phyloP scores from a whole-genome alignment of 495 filamentous ascomycete species.

The Trichocladium uniseriatum region DNA sequence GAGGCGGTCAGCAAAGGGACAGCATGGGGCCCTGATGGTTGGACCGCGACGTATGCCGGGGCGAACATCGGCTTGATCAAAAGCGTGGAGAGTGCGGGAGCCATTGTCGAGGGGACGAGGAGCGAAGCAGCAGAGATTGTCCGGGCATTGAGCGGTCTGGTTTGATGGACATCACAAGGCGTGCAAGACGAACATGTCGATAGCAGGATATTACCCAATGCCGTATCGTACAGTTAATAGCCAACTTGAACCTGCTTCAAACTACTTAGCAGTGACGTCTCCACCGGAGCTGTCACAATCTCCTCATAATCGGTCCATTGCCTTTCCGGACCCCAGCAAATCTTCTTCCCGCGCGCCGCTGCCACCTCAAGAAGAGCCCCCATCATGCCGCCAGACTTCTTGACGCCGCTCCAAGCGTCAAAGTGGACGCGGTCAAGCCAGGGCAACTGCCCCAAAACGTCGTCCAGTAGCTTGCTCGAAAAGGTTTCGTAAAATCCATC shows the following conservation, averaged over 20 bases:
- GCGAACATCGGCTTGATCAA: conserved; percentile 53
- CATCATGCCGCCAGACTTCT: conserved; percentile 62
- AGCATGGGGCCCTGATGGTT: conserved; percentile 53
- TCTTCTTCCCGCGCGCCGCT: conserved; percentile 38
- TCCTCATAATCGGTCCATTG: conserved; percentile 48
- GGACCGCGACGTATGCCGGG: conserved; percentile 64
- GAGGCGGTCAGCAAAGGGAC: conserved; percentile 40
- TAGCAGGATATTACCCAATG: too few relatives aligned
- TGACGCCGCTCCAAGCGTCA: conserved; percentile 64
- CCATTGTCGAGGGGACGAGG: conserved; percentile 62
- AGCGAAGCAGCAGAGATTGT: conserved; percentile 52
- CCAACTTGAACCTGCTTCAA: not conserved
- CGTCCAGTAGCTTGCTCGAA: conserved; percentile 46
- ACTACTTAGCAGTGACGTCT: not conserved
- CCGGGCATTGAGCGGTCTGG: conserved; percentile 2
- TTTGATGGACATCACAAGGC: not conserved
- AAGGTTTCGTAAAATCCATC: conserved; percentile 70
- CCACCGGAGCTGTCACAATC: not conserved
- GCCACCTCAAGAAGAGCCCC: conserved; percentile 51
- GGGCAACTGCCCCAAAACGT: conserved; percentile 52
- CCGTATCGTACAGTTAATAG: not conserved
- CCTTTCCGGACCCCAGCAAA: conserved; percentile 61
- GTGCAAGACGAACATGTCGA: too few relatives aligned
- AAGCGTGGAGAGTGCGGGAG: conserved; percentile 54
- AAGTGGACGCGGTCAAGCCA: conserved; percentile 57